Percentiles rank a stretch among this genome's conserved stretches.
Evolutionary conservation across 371 early-diverging fungal genomes (phyloP).

Genomic region (Sporodiniella umbellata): DNA sequence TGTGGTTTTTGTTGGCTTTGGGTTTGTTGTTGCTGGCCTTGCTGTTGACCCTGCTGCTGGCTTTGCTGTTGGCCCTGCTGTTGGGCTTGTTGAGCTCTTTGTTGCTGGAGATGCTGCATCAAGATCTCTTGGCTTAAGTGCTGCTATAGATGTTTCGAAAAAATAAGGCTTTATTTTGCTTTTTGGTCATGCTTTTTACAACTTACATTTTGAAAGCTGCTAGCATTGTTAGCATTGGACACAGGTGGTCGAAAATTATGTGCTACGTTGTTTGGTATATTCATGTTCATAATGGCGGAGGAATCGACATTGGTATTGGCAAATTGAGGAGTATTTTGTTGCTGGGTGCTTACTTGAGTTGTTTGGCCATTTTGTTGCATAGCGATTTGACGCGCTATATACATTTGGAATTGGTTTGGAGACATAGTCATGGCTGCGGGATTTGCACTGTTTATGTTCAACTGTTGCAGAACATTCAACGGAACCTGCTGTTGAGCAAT

Average conservation of each 20-base stretch:
- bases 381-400: constrained; percentile 26
- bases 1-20: constrained; percentile 5
- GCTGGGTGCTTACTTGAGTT: constrained; percentile 3
- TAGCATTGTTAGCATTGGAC: constrained; percentile 8
- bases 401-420: constrained; percentile 34
- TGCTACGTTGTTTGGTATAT: constrained; percentile 8
- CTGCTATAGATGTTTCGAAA: constrained; percentile 10
- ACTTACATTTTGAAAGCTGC: constrained; percentile 9
- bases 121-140: constrained; percentile 17
- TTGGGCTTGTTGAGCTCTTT: constrained; percentile 8
- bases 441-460: constrained; percentile 14
- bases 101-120: constrained; percentile 26
- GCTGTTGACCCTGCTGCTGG: constrained; percentile 5
- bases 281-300: not conserved
- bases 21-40: constrained; percentile 1
- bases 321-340: constrained; percentile 3
- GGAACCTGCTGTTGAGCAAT: constrained; percentile 18
- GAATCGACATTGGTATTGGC: not conserved
- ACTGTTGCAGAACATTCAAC: constrained; percentile 22
- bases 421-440: constrained; percentile 20
- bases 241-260: constrained; percentile 18
- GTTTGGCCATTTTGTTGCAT: constrained; percentile 21
- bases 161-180: not conserved
- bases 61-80: constrained; percentile 6
- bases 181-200: not conserved